Evolutionary conservation across 495 filamentous ascomycete species (phyloP).

Genomic region (Penicillium dipodomyicola): DNA sequence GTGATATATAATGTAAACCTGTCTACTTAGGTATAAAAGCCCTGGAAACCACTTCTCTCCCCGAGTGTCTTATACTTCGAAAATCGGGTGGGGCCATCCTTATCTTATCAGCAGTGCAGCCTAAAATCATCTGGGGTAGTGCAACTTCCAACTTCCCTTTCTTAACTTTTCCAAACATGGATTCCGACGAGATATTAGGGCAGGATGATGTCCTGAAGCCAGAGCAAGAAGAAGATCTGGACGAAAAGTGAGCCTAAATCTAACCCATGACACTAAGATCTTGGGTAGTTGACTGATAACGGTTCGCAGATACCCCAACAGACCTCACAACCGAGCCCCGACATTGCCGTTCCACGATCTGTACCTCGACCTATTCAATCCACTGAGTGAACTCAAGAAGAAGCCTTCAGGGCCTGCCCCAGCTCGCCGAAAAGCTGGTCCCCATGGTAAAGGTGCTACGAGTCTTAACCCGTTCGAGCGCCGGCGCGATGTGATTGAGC

Average conservation of each 20-base stretch:
- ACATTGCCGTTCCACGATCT: constrained; percentile 85
- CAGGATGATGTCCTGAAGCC: constrained; percentile 5
- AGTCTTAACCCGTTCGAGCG: constrained; percentile 76
- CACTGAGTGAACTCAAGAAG: constrained; percentile 79
- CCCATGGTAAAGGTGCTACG: constrained; percentile 47
- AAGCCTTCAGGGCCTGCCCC: constrained; percentile 55
- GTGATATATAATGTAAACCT: no score
- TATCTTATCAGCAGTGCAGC: constrained; percentile 35
- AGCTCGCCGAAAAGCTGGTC: constrained; percentile 52
- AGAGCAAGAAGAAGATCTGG: constrained; percentile 56
- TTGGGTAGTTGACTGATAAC: constrained; percentile 25
- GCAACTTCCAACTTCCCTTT: constrained; percentile 23
- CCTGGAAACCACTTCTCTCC: no score
- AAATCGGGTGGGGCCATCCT: background rate
- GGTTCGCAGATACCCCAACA: constrained; percentile 68
- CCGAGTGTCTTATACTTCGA: background rate
- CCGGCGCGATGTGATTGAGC: constrained; percentile 79
- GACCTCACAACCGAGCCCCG: constrained; percentile 72
- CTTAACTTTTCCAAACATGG: constrained; percentile 31
- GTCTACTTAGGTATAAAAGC: no score
- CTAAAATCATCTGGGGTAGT: constrained; percentile 29
- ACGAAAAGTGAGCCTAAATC: constrained; percentile 55
- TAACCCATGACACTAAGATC: background rate
- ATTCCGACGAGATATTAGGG: constrained; percentile 46
- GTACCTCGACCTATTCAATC: constrained; percentile 76